These are phyloP conservation scores for Zoysia matrella DNA, from an alignment of 202 grass and related monocot genomes.

Conservation along the genomic window DNA sequence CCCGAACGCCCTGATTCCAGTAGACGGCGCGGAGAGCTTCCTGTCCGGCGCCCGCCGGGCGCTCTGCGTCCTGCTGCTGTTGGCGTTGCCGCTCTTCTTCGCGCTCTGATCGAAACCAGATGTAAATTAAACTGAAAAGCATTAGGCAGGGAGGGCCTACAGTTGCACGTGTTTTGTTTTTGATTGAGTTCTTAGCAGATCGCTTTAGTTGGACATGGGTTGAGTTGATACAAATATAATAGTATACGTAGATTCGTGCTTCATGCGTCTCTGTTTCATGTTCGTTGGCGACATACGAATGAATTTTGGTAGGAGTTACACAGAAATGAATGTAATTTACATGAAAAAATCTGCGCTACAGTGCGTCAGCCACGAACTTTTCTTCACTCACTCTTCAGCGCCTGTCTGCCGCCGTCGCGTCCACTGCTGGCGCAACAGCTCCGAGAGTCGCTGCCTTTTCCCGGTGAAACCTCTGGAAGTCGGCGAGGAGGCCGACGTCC, in stretches of 20 bases:
- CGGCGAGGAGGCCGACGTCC: conserved; percentile 60
- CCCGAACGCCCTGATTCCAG: conserved; percentile 33
- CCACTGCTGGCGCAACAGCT: conserved; percentile 13
- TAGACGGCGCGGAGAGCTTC: conserved; percentile 36
- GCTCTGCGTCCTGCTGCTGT: conserved; percentile 37
- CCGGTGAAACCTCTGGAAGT: conserved; percentile 60
- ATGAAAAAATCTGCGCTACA: background rate
- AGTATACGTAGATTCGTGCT: no score
- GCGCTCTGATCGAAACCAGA: conserved; percentile 1
- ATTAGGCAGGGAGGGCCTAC: background rate
- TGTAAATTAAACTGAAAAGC: conserved; percentile 25
- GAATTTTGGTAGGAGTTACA: background rate
- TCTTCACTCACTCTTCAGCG: background rate
- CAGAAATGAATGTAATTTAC: background rate
- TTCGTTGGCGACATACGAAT: background rate
- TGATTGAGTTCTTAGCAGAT: background rate
- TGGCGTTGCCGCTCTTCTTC: conserved; percentile 41
- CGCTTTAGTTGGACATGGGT: no score
- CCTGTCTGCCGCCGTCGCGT: background rate
- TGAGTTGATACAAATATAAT: no score
- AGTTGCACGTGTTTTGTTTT: conserved; percentile 18
- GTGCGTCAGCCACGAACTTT: background rate
- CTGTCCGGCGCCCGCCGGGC: conserved; percentile 34
- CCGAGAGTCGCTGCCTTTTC: conserved; percentile 48
- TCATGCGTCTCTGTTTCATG: no score